Percentiles rank a stretch among this genome's conserved stretches.
phyloP scores from a whole-genome alignment of 148 eudicot species.

The Limonium bicolor region DNA sequence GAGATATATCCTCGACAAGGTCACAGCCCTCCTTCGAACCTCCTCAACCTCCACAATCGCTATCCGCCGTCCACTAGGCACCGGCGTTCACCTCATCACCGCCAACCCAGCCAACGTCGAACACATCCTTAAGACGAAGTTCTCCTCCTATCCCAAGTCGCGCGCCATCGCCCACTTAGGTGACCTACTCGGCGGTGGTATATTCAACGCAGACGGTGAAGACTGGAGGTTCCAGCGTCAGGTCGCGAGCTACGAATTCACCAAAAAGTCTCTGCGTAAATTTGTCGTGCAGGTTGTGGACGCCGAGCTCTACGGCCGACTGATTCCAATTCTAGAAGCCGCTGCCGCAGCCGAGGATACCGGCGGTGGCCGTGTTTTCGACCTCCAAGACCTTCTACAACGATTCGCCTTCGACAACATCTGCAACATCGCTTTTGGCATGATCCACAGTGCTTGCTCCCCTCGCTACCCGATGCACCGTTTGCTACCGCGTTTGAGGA shows the following conservation, averaged over 20 bases:
- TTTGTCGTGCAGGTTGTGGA: constrained; percentile 33
- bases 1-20: too few relatives aligned
- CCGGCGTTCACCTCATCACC: constrained; percentile 7
- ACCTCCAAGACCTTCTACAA: constrained; percentile 19
- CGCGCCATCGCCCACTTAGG: constrained; percentile 6
- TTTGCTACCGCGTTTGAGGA: constrained; percentile 10
- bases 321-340: constrained; percentile 25
- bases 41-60: constrained; percentile 8
- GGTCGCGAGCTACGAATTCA: constrained; percentile 30
- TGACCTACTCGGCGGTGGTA: constrained; percentile 35
- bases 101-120: constrained; percentile 14
- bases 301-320: constrained; percentile 20
- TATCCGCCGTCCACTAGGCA: constrained; percentile 12
- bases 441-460: constrained; percentile 8
- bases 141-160: constrained; percentile 17
- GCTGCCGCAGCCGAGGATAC: constrained; percentile 6
- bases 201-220: constrained; percentile 27
- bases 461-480: constrained; percentile 6
- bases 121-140: constrained; percentile 21
- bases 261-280: constrained; percentile 23
- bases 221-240: constrained; percentile 42
- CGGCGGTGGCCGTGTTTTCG: constrained; percentile 6
- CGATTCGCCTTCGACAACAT: constrained; percentile 22
- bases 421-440: constrained; percentile 15
- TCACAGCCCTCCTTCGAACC: constrained; percentile 4